A percentile compares a stretch with the other conserved stretches of the same genome.
phyloP scores from a whole-genome alignment of 2,329 filamentous ascomycete genomes.

The Colletotrichum tofieldiae region DNA sequence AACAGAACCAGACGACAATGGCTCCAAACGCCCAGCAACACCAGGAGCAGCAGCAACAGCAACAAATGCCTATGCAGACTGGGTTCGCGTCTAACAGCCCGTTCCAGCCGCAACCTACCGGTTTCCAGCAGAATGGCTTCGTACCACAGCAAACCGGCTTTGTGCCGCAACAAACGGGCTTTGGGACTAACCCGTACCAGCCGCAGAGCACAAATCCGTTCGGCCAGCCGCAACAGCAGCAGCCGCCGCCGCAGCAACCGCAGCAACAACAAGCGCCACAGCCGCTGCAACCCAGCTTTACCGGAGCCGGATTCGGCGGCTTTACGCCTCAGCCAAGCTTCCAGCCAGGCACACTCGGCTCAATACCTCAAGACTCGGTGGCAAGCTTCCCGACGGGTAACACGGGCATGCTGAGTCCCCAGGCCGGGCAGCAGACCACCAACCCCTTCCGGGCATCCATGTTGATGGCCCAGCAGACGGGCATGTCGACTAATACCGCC shows the following conservation, averaged over 20 bases:
- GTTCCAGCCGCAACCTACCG: constrained; percentile 51
- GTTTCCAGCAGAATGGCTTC: constrained; percentile 61
- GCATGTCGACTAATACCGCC: constrained; percentile 58
- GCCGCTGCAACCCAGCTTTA: constrained; percentile 64
- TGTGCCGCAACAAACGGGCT: constrained; percentile 56
- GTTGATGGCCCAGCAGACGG: constrained; percentile 75
- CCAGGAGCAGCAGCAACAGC: constrained; percentile 53
- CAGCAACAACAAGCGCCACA: constrained; percentile 49
- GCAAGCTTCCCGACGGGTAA: constrained; percentile 66
- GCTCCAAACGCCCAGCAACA: constrained; percentile 57
- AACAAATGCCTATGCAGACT: constrained; percentile 48
- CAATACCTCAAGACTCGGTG: constrained; percentile 72
- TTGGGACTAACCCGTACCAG: constrained; percentile 61
- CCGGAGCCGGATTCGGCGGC: constrained; percentile 87
- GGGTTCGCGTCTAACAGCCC: constrained; percentile 50
- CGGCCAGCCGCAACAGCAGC: constrained; percentile 54
- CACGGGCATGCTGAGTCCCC: constrained; percentile 57
- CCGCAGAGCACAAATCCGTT: constrained; percentile 54
- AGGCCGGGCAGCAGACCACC: constrained; percentile 75
- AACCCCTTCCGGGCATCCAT: constrained; percentile 97
- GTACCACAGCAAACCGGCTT: constrained; percentile 61
- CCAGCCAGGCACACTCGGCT: constrained; percentile 66
- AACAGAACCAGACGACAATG: constrained; percentile 86
- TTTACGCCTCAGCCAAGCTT: constrained; percentile 78
- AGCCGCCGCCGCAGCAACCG: constrained; percentile 50